These are phyloP conservation scores for Hevea brasiliensis DNA, from an alignment of 345 rosid genomes.

Conservation along the genomic window DNA sequence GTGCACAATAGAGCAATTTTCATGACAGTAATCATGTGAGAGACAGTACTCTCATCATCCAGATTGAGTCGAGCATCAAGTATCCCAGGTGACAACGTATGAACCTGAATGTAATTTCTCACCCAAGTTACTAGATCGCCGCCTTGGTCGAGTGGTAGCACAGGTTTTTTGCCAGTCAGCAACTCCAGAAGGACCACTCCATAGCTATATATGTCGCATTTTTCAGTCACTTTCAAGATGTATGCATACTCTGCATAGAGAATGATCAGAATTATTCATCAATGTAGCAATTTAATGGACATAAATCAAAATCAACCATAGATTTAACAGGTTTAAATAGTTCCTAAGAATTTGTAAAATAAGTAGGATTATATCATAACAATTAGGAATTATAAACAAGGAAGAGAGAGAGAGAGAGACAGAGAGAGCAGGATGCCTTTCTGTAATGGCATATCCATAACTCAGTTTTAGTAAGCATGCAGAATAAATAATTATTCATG, in stretches of 20 bases:
- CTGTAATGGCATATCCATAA: no score
- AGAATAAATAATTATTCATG: not conserved
- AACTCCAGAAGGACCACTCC: constrained; percentile 63
- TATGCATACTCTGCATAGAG: constrained; percentile 63
- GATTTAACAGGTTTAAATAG: no score
- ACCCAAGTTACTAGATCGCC: constrained; percentile 87
- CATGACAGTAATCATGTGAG: constrained; percentile 71
- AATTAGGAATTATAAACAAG: no score
- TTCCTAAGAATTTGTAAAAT: no score
- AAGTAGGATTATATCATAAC: no score
- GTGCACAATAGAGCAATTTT: constrained; percentile 87
- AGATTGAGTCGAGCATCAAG: constrained; percentile 57
- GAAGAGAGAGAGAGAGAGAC: no score
- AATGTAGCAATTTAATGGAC: not conserved
- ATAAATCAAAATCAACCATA: no score
- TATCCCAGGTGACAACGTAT: constrained; percentile 55
- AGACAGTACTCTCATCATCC: constrained; percentile 47
- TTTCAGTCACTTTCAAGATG: constrained; percentile 84
- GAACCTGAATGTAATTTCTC: constrained; percentile 48
- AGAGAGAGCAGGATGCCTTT: no score
- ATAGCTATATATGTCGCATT: constrained; percentile 86
- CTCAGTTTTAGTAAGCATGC: no score
- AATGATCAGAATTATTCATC: not conserved
- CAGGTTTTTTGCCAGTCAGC: constrained; percentile 83
- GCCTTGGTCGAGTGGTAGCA: constrained; percentile 87